These are phyloP conservation scores for Puccinia hordei DNA, from an alignment of 1,284 basidiomycete species.

Conservation along the genomic window DNA sequence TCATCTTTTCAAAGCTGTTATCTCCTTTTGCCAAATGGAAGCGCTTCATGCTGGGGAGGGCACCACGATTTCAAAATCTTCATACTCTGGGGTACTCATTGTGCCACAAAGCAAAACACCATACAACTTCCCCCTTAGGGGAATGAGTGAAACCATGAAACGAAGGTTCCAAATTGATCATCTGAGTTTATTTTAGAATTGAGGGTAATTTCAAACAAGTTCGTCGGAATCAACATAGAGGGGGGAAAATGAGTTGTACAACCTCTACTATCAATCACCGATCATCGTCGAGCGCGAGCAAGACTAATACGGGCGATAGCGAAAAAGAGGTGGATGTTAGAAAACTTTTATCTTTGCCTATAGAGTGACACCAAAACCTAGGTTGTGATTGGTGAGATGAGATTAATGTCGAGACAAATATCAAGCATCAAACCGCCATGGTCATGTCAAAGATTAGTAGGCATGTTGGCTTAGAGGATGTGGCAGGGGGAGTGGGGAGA, in stretches of 20 bases:
- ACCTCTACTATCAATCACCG: constrained; percentile 50
- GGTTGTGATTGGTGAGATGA: neutral
- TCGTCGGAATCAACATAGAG: too few relatives aligned
- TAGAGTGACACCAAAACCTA: constrained; percentile 31
- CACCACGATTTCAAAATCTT: too few relatives aligned
- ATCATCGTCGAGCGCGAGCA: constrained; percentile 29
- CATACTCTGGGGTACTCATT: too few relatives aligned
- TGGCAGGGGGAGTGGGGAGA: neutral
- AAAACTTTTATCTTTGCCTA: constrained; percentile 36
- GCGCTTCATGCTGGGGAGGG: too few relatives aligned
- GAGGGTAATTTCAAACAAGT: too few relatives aligned
- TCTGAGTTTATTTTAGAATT: too few relatives aligned
- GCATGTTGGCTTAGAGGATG: constrained; percentile 5
- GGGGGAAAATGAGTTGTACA: constrained; percentile 10
- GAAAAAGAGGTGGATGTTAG: constrained; percentile 37
- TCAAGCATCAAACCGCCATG: neutral
- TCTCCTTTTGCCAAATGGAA: too few relatives aligned
- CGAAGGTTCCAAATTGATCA: too few relatives aligned
- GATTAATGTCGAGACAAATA: neutral
- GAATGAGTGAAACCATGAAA: too few relatives aligned
- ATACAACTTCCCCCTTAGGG: too few relatives aligned
- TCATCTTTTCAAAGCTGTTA: too few relatives aligned
- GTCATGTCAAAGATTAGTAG: constrained; percentile 38
- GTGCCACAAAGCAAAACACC: too few relatives aligned
- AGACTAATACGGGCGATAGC: constrained; percentile 47